Conservation (phyloP, 441 rosid genomes). For the Cnidoscolus chayamansa region DNA sequence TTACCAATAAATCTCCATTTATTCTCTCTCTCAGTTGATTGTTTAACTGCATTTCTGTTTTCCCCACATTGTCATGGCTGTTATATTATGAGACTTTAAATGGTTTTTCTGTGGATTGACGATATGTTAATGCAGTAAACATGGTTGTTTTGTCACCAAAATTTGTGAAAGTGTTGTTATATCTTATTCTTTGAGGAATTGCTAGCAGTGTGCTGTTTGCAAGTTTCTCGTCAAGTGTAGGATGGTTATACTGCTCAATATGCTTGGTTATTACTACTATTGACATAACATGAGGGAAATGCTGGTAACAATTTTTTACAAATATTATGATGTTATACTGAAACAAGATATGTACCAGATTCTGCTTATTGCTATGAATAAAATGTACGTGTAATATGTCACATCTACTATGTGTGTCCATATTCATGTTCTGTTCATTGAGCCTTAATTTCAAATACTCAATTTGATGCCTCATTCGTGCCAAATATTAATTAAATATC, state of each 20-base stretch:
- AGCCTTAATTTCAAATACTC: background rate
- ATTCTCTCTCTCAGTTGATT: background rate
- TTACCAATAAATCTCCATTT: background rate
- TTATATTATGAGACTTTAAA: background rate
- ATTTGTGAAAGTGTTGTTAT: background rate
- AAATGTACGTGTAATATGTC: background rate
- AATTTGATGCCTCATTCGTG: background rate
- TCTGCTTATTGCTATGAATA: background rate
- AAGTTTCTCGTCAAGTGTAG: background rate
- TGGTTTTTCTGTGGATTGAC: background rate
- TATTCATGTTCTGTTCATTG: background rate
- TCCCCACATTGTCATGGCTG: background rate
- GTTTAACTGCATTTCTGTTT: background rate
- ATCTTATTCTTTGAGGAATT: background rate
- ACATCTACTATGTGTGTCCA: background rate
- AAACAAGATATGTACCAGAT: background rate
- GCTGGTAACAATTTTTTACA: background rate
- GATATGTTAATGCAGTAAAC: background rate
- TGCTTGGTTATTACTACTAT: background rate
- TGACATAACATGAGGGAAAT: background rate
- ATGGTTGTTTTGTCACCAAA: background rate
- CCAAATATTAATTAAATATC: background rate
- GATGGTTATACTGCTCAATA: background rate
- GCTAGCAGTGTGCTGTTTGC: background rate
- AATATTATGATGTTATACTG: background rate